Evolutionary conservation across 495 filamentous ascomycete species (phyloP).

Genomic region (Trichoderma reesei): DNA sequence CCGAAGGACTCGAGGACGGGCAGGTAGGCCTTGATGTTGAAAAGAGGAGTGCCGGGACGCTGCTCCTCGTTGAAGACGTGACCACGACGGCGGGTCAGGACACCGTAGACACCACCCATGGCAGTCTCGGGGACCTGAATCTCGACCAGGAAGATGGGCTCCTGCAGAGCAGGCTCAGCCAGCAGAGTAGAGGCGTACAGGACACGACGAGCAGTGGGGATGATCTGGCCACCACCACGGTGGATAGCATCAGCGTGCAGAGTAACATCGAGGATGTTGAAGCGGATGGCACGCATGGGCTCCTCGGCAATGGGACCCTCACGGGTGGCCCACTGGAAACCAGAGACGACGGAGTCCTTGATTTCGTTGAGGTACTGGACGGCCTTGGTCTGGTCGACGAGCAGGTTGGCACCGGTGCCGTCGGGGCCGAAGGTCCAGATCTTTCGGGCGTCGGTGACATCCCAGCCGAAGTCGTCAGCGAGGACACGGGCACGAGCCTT

Average conservation of each 20-base stretch:
- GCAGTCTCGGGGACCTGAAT: slow-evolving; percentile 97
- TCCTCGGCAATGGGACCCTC: slow-evolving; percentile 97
- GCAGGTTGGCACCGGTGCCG: slow-evolving; percentile 92
- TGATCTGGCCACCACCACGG: slow-evolving; percentile 97
- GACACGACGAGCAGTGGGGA: slow-evolving; percentile 95
- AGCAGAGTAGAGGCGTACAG: slow-evolving; percentile 88
- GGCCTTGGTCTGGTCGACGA: slow-evolving; percentile 99
- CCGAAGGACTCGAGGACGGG: slow-evolving; percentile 99
- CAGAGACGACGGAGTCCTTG: slow-evolving; percentile 99
- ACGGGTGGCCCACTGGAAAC: slow-evolving; percentile 99
- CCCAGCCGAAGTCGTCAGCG: slow-evolving; percentile 96
- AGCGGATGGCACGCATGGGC: slow-evolving; percentile 92
- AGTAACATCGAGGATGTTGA: slow-evolving; percentile 99
- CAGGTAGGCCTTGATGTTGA: slow-evolving; percentile 99
- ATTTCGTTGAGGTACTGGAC: slow-evolving; percentile 99
- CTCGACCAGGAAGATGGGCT: slow-evolving; percentile 98
- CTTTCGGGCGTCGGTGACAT: slow-evolving; percentile 99
- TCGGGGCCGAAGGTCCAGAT: slow-evolving; percentile 99
- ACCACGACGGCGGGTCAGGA: slow-evolving; percentile 94
- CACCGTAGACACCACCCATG: slow-evolving; percentile 99
- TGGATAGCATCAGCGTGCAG: slow-evolving; percentile 99
- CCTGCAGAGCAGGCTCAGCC: slow-evolving; percentile 79
- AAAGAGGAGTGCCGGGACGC: slow-evolving; percentile 95
- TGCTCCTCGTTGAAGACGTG: slow-evolving; percentile 99
- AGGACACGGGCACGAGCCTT: slow-evolving; percentile 95